Evolutionary conservation across 73 alveolate genomes (phyloP).

Genomic region (Paraurostyla sp.): DNA sequence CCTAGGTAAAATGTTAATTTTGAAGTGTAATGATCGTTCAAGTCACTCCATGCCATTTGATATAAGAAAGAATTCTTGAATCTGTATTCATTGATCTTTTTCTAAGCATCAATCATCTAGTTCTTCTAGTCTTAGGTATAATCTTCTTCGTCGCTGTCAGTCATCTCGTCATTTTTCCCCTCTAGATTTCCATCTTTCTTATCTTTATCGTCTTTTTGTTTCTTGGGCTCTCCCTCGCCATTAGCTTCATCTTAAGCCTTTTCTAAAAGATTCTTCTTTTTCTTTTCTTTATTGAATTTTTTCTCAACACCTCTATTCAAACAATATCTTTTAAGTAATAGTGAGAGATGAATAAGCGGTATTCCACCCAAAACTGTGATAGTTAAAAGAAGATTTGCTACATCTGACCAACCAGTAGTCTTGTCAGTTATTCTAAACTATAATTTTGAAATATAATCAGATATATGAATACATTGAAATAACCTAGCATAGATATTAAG

Average conservation of each 20-base stretch:
- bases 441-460: background rate
- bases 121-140: background rate
- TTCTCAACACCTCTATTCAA: constrained; percentile 26
- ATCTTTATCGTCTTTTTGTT: background rate
- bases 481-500: constrained; percentile 1
- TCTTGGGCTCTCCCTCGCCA: background rate
- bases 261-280: constrained; percentile 3
- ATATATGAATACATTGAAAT: background rate
- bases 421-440: constrained; percentile 15
- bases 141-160: constrained; percentile 32
- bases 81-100: constrained; percentile 35
- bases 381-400: background rate
- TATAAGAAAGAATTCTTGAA: constrained; percentile 4
- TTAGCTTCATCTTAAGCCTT: constrained; percentile 12
- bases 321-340: constrained; percentile 9
- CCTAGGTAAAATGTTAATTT: constrained; percentile 6
- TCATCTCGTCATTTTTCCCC: constrained; percentile 10
- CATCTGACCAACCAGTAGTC: background rate
- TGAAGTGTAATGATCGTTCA: constrained; percentile 9
- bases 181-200: background rate
- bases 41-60: constrained; percentile 50
- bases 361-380: constrained; percentile 14
- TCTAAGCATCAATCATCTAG: constrained; percentile 23
- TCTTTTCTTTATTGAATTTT: background rate
- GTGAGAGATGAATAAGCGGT: background rate